phyloP scores from a whole-genome alignment of 2,329 filamentous ascomycete species.

The Aspergillus intermedius region DNA sequence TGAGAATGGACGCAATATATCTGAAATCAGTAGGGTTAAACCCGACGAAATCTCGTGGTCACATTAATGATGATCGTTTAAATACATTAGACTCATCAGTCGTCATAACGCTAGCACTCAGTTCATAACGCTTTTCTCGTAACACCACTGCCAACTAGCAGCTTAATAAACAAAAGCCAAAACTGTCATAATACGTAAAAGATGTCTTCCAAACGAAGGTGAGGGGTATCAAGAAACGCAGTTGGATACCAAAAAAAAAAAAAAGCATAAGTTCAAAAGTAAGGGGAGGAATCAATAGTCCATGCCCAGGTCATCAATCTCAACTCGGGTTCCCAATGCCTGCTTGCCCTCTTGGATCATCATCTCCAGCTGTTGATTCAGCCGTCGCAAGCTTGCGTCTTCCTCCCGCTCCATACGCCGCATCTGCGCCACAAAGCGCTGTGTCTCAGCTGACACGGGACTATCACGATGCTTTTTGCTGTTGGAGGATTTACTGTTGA shows the following conservation, averaged over 20 bases:
- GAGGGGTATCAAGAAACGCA: neutral
- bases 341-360: conserved; percentile 88
- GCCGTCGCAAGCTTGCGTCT: conserved; percentile 69
- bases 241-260: neutral
- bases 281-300: conserved; percentile 15
- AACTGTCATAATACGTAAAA: neutral
- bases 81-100: neutral
- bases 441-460: conserved; percentile 54
- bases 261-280: no score
- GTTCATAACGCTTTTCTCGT: neutral
- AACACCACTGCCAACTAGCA: neutral
- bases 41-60: neutral
- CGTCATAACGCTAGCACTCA: neutral
- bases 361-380: conserved; percentile 71
- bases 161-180: neutral
- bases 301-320: conserved; percentile 50
- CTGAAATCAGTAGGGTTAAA: no score
- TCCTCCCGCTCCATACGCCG: conserved; percentile 68
- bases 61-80: neutral
- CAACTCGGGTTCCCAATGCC: conserved; percentile 69
- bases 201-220: neutral
- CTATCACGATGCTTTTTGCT: conserved; percentile 23
- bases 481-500: conserved; percentile 24
- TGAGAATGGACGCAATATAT: no score
- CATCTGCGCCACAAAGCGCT: conserved; percentile 64